Conservation (phyloP, 1,284 basidiomycete species). For the Porogramme epimiltina region DNA sequence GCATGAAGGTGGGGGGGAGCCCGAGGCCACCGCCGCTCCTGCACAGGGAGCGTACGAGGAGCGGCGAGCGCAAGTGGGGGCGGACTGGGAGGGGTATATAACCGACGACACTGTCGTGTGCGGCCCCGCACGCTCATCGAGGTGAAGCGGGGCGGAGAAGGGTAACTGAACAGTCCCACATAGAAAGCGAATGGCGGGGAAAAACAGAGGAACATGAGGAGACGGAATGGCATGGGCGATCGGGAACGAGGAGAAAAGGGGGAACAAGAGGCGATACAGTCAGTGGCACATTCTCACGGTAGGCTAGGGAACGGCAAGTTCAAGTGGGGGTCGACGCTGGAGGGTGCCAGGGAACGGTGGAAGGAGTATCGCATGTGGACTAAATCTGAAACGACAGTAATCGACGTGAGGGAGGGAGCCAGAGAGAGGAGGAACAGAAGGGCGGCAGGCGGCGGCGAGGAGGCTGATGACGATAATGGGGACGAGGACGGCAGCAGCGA, state of each 20-base stretch:
- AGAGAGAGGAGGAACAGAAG: constrained; percentile 58
- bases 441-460: constrained; percentile 47
- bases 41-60: too few species aligned
- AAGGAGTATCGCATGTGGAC: too few species aligned
- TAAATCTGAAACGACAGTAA: neutral
- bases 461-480: constrained; percentile 75
- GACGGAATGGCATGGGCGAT: too few species aligned
- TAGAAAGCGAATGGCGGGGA: too few species aligned
- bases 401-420: neutral
- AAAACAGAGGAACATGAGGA: too few species aligned
- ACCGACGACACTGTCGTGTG: constrained; percentile 8
- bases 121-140: constrained; percentile 1
- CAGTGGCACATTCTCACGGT: neutral
- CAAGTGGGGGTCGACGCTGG: neutral
- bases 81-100: too few species aligned
- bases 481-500: constrained; percentile 80
- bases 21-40: too few species aligned
- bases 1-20: too few species aligned
- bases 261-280: too few species aligned
- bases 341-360: neutral
- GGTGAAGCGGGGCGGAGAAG: neutral
- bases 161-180: too few species aligned
- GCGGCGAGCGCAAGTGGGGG: too few species aligned
- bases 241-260: too few species aligned
- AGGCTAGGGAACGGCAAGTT: neutral